Percentiles rank a stretch among this genome's conserved stretches.
phyloP scores from a whole-genome alignment of 129 eudicot genomes.

The Centaurea solstitialis region DNA sequence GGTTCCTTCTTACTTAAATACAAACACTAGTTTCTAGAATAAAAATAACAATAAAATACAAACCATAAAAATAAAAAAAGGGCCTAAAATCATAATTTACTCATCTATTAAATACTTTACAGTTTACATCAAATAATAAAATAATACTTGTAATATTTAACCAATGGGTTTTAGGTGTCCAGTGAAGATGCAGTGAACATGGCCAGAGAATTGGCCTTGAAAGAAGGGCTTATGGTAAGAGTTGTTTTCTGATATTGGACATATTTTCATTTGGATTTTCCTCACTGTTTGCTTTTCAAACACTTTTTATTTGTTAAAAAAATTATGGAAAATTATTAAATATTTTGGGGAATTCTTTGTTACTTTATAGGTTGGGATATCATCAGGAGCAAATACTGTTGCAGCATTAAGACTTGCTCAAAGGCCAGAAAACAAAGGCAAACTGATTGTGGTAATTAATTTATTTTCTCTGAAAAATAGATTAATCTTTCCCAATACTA shows the following conservation, averaged over 20 bases:
- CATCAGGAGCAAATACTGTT: constrained; percentile 97
- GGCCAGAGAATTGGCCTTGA: constrained; percentile 94
- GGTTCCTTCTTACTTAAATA: too few relatives aligned
- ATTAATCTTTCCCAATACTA: too few relatives aligned
- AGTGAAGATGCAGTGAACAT: constrained; percentile 94
- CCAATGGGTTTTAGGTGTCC: constrained; percentile 56
- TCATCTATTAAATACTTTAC: too few relatives aligned
- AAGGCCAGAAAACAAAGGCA: constrained; percentile 97
- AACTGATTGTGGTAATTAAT: constrained; percentile 88
- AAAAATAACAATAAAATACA: too few relatives aligned
- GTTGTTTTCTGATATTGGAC: not conserved
- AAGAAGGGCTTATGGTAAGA: constrained; percentile 92
- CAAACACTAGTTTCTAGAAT: too few relatives aligned
- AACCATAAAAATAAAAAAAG: too few relatives aligned
- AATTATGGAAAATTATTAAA: not conserved
- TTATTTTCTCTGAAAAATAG: not conserved
- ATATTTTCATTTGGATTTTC: too few relatives aligned
- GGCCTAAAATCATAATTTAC: too few relatives aligned
- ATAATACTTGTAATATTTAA: too few relatives aligned
- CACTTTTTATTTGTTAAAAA: not conserved
- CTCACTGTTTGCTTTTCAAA: too few relatives aligned
- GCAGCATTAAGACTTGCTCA: constrained; percentile 86
- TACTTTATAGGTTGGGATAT: constrained; percentile 73
- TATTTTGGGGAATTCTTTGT: constrained; percentile 1
- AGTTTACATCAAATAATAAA: too few relatives aligned